These are phyloP conservation scores for Crataegus laevigata DNA, from an alignment of 306 rosid genomes.

Conservation along the genomic window DNA sequence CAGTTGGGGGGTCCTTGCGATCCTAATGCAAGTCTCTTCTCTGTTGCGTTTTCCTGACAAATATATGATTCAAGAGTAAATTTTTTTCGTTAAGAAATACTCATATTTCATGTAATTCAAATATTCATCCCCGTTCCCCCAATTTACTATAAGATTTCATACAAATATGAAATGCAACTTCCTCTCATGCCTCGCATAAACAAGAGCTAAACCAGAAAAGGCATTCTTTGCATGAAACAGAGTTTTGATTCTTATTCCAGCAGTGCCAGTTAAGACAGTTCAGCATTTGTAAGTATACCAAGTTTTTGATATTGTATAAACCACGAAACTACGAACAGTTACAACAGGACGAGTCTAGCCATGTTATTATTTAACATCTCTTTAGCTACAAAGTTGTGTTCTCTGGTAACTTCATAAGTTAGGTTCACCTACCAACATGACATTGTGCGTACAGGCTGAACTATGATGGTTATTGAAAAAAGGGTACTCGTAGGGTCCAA, in stretches of 20 bases:
- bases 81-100: background rate
- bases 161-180: background rate
- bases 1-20: constrained; percentile 59
- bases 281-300: background rate
- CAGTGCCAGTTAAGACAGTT: background rate
- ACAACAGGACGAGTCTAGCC: background rate
- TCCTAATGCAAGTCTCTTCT: constrained; percentile 50
- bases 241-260: background rate
- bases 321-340: background rate
- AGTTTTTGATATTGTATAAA: background rate
- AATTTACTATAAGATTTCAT: background rate
- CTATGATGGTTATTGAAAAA: background rate
- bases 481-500: background rate
- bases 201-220: background rate
- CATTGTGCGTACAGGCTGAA: background rate
- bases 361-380: background rate
- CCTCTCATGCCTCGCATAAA: background rate
- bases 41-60: constrained; percentile 70
- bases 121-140: background rate
- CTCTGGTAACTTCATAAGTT: background rate
- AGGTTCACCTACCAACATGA: background rate
- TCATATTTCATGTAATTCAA: background rate
- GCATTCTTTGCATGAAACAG: background rate
- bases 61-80: constrained; percentile 9
- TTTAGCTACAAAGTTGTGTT: background rate